Base-by-base conservation (phyloP, 345 rosid genomes). In the Leavenworthia alabamica region DNA sequence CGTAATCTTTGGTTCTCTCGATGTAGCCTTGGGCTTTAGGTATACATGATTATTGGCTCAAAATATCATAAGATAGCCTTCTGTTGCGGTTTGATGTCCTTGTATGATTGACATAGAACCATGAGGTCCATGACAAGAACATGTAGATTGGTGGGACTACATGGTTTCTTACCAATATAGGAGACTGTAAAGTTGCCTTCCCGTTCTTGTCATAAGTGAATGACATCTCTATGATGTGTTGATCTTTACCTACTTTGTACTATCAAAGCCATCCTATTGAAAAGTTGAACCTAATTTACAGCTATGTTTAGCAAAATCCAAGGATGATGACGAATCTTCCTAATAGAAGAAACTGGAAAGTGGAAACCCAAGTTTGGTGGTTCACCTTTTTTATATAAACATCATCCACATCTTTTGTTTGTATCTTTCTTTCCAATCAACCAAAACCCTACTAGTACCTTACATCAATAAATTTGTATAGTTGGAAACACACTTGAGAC, bases 251-350 rank as follows among this genome's bases (percentile, higher is more conserved):
- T 50, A 20, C 41, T 50, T 12, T 50, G 49, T 37, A 37, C 20
- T 14, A 9, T 61, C 66, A 16, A 16, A 7, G 7, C 32, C 60
- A 10, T 50, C 6, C 40, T 12, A 31, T 37, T 56, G 22, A 20
- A 8, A 55, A 43, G 62, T 35, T 10, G 32, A 36, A 35, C 47
- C 47, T 49, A 50, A 27, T n/a, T n/a, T 48, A 11, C 56, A 35
- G 12, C 15, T 24, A 16, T 27, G 26, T 11, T 16, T 56, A 46
- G 41, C 42, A 17, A 56, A 66, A 56, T 46, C 49, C 40, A 45
- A 46, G 31, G 47, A 6, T 56, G 49, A 19, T 57, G 71, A 67
- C 72, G 35, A 48, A 29, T 56, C n/a, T 66, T 44, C 4, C 33
- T 28, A 39, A 14, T 19, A 29, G 64, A 46, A 64, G 48, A 27